Conservation (phyloP, 202 grass and related monocot genomes). For the Panicum virgatum region DNA sequence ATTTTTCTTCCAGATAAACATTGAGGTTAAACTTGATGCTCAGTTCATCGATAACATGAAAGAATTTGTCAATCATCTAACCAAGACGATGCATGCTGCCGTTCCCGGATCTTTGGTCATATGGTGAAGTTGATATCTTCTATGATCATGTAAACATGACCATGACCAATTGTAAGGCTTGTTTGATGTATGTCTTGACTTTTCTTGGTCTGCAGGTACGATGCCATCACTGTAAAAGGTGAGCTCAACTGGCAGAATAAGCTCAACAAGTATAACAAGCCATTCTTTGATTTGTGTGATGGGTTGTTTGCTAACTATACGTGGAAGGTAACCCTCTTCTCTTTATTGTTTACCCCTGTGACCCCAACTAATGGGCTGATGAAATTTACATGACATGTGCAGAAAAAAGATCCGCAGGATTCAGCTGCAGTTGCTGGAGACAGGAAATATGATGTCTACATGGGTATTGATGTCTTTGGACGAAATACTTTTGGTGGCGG, state of each 20-base stretch:
- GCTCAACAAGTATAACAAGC: constrained; percentile 73
- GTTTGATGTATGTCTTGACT: neutral
- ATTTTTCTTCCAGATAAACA: constrained; percentile 78
- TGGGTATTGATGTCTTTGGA: constrained; percentile 99
- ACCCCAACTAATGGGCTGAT: neutral
- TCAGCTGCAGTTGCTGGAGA: constrained; percentile 68
- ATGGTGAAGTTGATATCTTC: constrained; percentile 56
- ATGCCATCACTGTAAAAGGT: constrained; percentile 69
- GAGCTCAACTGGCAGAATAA: constrained; percentile 79
- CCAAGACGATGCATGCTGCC: constrained; percentile 63
- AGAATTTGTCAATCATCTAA: constrained; percentile 79
- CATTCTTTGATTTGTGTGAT: constrained; percentile 92
- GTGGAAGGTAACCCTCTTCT: constrained; percentile 61
- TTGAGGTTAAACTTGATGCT: constrained; percentile 66
- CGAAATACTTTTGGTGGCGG: too few relatives aligned
- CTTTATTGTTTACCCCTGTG: neutral
- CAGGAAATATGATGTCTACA: constrained; percentile 87
- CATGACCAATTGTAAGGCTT: constrained; percentile 5
- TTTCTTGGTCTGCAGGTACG: constrained; percentile 66
- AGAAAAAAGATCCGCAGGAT: constrained; percentile 58
- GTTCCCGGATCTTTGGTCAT: constrained; percentile 91
- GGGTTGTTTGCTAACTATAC: constrained; percentile 89
- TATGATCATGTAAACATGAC: constrained; percentile 15
- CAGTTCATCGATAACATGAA: constrained; percentile 82
- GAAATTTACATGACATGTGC: constrained; percentile 29